These are phyloP conservation scores for Syncephalastrum contaminatum DNA, from an alignment of 371 early-diverging fungal genomes.

Conservation along the genomic window DNA sequence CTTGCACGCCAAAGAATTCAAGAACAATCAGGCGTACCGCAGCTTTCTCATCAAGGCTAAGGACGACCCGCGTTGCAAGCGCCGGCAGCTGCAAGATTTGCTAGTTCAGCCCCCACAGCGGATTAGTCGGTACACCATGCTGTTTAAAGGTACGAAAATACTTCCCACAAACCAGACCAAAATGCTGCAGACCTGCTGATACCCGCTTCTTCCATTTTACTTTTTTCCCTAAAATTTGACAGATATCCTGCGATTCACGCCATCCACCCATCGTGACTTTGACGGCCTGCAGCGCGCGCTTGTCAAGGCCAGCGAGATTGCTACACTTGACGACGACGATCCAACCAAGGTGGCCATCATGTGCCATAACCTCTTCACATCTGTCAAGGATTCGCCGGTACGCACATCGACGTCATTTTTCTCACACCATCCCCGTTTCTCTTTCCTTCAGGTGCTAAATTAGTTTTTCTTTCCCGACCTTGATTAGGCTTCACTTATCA, in stretches of 20 bases:
- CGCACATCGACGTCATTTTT: slow-evolving; percentile 7
- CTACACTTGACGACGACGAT: slow-evolving; percentile 45
- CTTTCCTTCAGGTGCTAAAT: background rate
- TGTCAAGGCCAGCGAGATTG: slow-evolving; percentile 34
- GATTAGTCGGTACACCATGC: slow-evolving; percentile 44
- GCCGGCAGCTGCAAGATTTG: slow-evolving; percentile 33
- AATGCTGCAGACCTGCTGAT: background rate
- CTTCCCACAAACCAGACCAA: background rate
- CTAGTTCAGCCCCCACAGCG: slow-evolving; percentile 47
- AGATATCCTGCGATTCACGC: slow-evolving; percentile 38
- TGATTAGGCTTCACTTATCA: slow-evolving; percentile 22
- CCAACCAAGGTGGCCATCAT: slow-evolving; percentile 42
- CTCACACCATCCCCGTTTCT: background rate
- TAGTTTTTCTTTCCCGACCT: background rate
- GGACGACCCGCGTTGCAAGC: slow-evolving; percentile 34
- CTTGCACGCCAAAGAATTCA: slow-evolving; percentile 34
- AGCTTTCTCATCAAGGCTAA: slow-evolving; percentile 29
- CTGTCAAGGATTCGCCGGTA: slow-evolving; percentile 45
- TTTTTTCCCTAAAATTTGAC: background rate
- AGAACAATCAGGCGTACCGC: slow-evolving; percentile 32
- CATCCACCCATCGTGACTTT: slow-evolving; percentile 33
- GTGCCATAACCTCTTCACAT: slow-evolving; percentile 35
- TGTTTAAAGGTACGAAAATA: slow-evolving; percentile 33
- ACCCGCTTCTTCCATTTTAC: background rate
- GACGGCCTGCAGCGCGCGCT: slow-evolving; percentile 28